phyloP scores from a whole-genome alignment of 352 stramenopile species.

The Globisporangium uncinulatum region DNA sequence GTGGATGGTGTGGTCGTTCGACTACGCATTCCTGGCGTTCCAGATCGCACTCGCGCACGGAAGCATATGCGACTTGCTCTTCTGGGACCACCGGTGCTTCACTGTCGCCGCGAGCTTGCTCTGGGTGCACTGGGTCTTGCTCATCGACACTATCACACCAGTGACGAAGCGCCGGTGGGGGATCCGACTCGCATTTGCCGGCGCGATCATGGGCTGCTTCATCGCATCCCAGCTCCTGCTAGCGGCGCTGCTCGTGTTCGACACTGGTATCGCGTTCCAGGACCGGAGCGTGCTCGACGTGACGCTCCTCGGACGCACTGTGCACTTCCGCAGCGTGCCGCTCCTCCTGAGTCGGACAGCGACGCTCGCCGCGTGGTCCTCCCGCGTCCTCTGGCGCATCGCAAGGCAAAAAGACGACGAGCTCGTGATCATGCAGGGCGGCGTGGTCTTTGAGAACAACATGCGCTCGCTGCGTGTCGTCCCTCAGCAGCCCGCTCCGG shows the following conservation, averaged over 20 bases:
- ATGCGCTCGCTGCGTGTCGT: neutral
- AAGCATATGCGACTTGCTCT: conserved; percentile 11
- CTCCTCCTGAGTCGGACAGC: conserved; percentile 9
- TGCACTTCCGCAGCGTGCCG: conserved; percentile 4
- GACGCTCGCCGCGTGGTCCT: conserved; percentile 7
- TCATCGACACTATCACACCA: conserved; percentile 11
- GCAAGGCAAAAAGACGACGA: conserved; percentile 2
- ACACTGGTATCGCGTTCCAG: neutral
- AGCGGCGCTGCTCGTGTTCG: conserved; percentile 3
- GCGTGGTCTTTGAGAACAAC: neutral
- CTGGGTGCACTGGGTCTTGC: conserved; percentile 17
- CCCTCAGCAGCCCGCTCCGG: neutral
- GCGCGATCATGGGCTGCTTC: conserved; percentile 5
- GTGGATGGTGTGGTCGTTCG: conserved; percentile 11
- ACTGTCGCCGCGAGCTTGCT: conserved; percentile 10
- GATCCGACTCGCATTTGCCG: conserved; percentile 1
- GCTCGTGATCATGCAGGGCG: conserved; percentile 13
- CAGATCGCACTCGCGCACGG: conserved; percentile 11
- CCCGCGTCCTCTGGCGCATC: conserved; percentile 9
- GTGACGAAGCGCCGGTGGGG: conserved; percentile 4
- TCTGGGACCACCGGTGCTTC: conserved; percentile 8
- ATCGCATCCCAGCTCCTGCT: conserved; percentile 2
- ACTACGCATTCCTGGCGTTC: conserved; percentile 15
- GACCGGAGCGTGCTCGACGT: conserved; percentile 4
- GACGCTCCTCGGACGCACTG: neutral